Base-by-base conservation (phyloP, 1,284 basidiomycete genomes). In the Inonotus obliquus region DNA sequence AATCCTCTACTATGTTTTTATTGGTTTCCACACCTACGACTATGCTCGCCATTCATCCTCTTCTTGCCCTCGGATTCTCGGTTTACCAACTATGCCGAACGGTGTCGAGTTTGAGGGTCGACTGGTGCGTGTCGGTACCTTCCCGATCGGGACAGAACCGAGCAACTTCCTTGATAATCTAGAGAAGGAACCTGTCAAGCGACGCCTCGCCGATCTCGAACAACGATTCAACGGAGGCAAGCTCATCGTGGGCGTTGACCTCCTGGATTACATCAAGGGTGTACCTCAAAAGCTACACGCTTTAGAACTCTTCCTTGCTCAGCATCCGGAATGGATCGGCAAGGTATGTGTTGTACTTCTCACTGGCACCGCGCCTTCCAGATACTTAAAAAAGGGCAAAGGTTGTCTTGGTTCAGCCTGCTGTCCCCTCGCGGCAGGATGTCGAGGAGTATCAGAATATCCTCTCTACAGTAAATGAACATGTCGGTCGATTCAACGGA, bases 401-500 rank as follows among this genome's bases (percentile, higher is more conserved):
- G 89, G 92, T 98, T 62, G 96, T 99, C 4, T 80, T 99, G 44
- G 94, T 94, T 4, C 96, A 99, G 76, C 86, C 99, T 1, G 96
- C 97, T 6, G 96, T 99, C 11, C 97, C 97, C 0, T 98, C 96
- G 13, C 84, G 96, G 35, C 94, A 98, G 75, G 97, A 99, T 71
- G 96, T 99, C 57, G 97, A 99, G 75, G 96, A 99, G 76, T 99
- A 99, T 73, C 96, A 99, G 76, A 98, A 98, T 75, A 76, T 99
- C 65, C 87, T 97, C 9, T 89, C 94, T 9, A 95, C 91, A 1
- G 96, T 99, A 55, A 99, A 99, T 77, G 96, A 99, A 74, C 85
- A 98, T 41, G 96, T 99, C 14, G 97, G 97, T 0, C 86, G 96
- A 32, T 98, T 99, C 77, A 99, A 99, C 71, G 97, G 97, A 5